These are phyloP conservation scores for Jatropha multifida DNA, from an alignment of 441 rosid genomes.

Conservation along the genomic window DNA sequence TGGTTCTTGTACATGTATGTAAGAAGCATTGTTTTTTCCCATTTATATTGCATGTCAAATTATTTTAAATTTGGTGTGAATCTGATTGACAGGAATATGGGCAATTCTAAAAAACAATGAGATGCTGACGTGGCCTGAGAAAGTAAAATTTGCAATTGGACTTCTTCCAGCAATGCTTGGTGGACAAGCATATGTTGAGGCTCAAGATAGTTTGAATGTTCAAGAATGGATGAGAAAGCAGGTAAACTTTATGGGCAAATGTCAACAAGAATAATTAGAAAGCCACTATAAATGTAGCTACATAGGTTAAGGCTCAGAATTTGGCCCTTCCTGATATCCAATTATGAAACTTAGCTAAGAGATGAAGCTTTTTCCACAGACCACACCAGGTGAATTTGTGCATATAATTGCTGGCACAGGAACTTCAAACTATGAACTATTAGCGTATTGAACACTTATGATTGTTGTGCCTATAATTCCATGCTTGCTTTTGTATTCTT, in stretches of 20 bases:
- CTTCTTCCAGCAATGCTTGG: constrained; percentile 90
- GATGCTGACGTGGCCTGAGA: constrained; percentile 98
- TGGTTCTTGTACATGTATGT: neutral
- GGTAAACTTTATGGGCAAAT: constrained; percentile 36
- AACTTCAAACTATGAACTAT: neutral
- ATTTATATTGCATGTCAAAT: neutral
- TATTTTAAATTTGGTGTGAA: constrained; percentile 1
- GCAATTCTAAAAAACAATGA: constrained; percentile 89
- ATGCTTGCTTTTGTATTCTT: constrained; percentile 3
- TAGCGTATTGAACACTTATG: neutral
- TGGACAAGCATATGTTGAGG: constrained; percentile 92
- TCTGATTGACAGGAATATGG: constrained; percentile 62
- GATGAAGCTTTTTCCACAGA: neutral
- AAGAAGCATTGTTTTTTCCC: neutral
- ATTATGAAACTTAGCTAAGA: neutral
- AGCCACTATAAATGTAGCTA: neutral
- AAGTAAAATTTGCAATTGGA: constrained; percentile 92
- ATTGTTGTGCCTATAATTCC: neutral
- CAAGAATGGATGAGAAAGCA: constrained; percentile 92
- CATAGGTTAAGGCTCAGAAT: neutral
- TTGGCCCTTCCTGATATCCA: constrained; percentile 9
- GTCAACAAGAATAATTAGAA: neutral
- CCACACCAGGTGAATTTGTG: neutral
- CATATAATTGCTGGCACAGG: neutral
- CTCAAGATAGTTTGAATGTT: constrained; percentile 87